Percentiles rank a stretch among this genome's conserved stretches.
Evolutionary conservation across 208 protist species (phyloP).

Genomic region (Crithidia thermophila): DNA sequence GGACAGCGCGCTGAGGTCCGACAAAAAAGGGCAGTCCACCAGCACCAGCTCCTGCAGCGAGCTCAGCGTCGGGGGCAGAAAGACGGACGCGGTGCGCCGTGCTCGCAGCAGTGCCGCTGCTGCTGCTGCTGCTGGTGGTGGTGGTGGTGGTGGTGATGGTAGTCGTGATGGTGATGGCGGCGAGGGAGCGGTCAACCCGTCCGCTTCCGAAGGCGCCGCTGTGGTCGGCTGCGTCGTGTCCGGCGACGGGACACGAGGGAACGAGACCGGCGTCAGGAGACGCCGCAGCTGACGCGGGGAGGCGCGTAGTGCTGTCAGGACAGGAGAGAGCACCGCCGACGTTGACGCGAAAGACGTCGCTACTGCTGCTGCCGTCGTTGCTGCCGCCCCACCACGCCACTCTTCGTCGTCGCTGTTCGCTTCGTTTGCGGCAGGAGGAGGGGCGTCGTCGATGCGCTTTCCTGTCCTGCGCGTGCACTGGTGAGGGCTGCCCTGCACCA

Average conservation of each 20-base stretch:
- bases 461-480: too few relatives aligned
- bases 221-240: too few relatives aligned
- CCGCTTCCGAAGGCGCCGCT: too few relatives aligned
- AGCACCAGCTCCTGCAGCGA: slow-evolving; percentile 15
- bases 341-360: not conserved
- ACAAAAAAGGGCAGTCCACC: slow-evolving; percentile 20
- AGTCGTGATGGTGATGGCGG: not conserved
- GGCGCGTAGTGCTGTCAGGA: not conserved
- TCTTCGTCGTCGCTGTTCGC: too few relatives aligned
- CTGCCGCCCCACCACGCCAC: too few relatives aligned
- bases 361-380: not conserved
- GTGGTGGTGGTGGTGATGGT: not conserved
- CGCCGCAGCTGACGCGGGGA: not conserved
- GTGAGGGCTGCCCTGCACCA: not conserved
- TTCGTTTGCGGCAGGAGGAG: too few relatives aligned
- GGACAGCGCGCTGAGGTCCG: slow-evolving; percentile 23
- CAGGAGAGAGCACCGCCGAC: not conserved
- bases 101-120: not conserved
- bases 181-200: too few relatives aligned
- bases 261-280: not conserved
- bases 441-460: too few relatives aligned
- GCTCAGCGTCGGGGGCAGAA: slow-evolving; percentile 6
- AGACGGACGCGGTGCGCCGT: not conserved
- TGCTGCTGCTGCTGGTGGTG: not conserved
- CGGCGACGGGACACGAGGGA: too few relatives aligned